A percentile compares a stretch with the other conserved stretches of the same genome.
Evolutionary conservation across 129 eudicot species (phyloP).

Genomic region (Solidago caesia): DNA sequence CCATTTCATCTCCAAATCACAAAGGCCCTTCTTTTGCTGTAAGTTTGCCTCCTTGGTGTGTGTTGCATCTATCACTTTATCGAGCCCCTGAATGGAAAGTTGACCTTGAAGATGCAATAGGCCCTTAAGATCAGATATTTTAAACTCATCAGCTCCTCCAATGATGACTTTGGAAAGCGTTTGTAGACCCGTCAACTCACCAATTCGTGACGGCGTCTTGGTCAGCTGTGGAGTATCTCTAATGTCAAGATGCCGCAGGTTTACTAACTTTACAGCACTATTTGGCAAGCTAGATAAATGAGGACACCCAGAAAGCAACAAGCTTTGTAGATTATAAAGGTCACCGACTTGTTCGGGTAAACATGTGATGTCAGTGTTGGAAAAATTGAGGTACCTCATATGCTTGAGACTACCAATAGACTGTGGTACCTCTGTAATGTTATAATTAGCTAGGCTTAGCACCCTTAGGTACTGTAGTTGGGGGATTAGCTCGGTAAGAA

Average conservation of each 20-base stretch:
- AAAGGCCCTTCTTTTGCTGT: slow-evolving; percentile 20
- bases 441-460: slow-evolving; percentile 16
- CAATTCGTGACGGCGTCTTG: slow-evolving; percentile 37
- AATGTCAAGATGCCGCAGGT: slow-evolving; percentile 44
- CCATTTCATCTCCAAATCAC: slow-evolving; percentile 37
- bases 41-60: slow-evolving; percentile 40
- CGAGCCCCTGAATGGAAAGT: slow-evolving; percentile 32
- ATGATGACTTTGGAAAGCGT: slow-evolving; percentile 34
- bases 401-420: slow-evolving; percentile 27
- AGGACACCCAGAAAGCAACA: slow-evolving; percentile 31
- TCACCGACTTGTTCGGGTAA: slow-evolving; percentile 31
- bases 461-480: slow-evolving; percentile 21
- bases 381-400: slow-evolving; percentile 27
- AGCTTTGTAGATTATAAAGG: slow-evolving; percentile 37
- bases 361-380: slow-evolving; percentile 22
- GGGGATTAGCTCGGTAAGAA: slow-evolving; percentile 17
- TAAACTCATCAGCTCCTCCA: slow-evolving; percentile 20
- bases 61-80: slow-evolving; percentile 23
- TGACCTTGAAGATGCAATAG: slow-evolving; percentile 28
- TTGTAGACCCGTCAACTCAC: slow-evolving; percentile 31
- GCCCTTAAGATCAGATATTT: slow-evolving; percentile 25
- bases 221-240: slow-evolving; percentile 31
- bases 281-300: slow-evolving; percentile 28
- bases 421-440: slow-evolving; percentile 13
- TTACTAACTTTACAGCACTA: slow-evolving; percentile 12